Evolutionary conservation across 148 eudicot species (phyloP).

Genomic region (Drosera capensis): DNA sequence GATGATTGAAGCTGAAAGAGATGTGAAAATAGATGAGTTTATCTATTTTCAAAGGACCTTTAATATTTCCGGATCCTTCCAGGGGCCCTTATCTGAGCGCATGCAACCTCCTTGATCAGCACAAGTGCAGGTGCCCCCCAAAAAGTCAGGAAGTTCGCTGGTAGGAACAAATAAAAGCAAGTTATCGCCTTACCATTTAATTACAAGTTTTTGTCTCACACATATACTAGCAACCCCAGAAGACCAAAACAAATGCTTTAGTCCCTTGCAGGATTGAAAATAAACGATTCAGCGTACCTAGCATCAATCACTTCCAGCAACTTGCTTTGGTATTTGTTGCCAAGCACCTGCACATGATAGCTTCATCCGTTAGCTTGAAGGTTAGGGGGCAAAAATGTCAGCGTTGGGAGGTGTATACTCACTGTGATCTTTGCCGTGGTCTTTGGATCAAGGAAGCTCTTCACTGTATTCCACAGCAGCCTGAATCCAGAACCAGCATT

Average conservation of each 20-base stretch:
- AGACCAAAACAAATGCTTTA: background rate
- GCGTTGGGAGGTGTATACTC: background rate
- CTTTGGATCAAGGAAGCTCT: conserved; percentile 10
- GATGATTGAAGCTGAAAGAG: background rate
- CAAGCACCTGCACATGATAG: conserved; percentile 21
- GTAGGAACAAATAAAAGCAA: background rate
- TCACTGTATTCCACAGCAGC: conserved; percentile 7
- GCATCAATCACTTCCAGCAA: conserved; percentile 83
- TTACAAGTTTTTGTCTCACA: background rate
- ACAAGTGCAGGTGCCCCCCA: conserved; percentile 1
- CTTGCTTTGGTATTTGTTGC: conserved; percentile 83
- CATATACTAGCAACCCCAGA: background rate
- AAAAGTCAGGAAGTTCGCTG: background rate
- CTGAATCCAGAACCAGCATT: conserved; percentile 12
- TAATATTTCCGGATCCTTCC: conserved; percentile 1
- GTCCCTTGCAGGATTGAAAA: background rate
- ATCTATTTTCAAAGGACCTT: background rate
- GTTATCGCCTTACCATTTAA: background rate
- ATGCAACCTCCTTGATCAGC: conserved; percentile 1
- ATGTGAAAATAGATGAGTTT: background rate
- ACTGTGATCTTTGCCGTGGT: conserved; percentile 10
- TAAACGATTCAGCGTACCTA: conserved; percentile 25
- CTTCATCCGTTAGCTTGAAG: background rate
- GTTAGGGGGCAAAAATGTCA: background rate
- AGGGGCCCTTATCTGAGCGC: background rate